phyloP scores from a whole-genome alignment of 106 monocot genomes.

The Phalaenopsis equestris region DNA sequence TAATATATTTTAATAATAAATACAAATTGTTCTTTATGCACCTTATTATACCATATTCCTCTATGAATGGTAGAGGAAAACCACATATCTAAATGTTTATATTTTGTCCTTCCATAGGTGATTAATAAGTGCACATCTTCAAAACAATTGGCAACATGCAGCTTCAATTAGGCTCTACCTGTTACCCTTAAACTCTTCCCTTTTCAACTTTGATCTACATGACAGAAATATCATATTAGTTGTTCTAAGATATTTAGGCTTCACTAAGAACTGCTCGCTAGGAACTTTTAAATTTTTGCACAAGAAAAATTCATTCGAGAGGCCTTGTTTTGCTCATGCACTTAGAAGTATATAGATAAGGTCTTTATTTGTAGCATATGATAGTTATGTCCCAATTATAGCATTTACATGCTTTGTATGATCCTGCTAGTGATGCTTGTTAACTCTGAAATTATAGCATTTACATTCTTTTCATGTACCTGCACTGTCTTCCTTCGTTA shows the following conservation, averaged over 20 bases:
- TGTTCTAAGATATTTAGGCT: not conserved
- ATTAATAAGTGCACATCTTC: not conserved
- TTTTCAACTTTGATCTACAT: not conserved
- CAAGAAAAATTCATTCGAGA: not conserved
- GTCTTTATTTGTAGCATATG: not conserved
- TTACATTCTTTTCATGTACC: not conserved
- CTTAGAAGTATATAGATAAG: not conserved
- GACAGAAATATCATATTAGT: not conserved
- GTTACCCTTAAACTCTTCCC: not conserved
- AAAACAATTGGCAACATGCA: not conserved
- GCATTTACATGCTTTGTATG: not conserved
- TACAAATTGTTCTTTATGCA: not conserved
- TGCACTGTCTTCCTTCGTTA: not conserved
- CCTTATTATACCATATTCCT: not conserved
- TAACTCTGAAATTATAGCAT: not conserved
- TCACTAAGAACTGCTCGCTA: not conserved
- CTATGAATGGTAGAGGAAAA: not conserved
- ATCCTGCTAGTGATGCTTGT: not conserved
- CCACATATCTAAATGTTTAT: not conserved
- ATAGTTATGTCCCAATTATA: not conserved
- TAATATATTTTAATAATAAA: not conserved
- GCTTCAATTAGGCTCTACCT: not conserved
- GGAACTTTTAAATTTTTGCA: not conserved
- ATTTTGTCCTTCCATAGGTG: not conserved
- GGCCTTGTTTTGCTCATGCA: not conserved